phyloP scores from a whole-genome alignment of 2,329 filamentous ascomycete species.

The Fusarium liriodendri region DNA sequence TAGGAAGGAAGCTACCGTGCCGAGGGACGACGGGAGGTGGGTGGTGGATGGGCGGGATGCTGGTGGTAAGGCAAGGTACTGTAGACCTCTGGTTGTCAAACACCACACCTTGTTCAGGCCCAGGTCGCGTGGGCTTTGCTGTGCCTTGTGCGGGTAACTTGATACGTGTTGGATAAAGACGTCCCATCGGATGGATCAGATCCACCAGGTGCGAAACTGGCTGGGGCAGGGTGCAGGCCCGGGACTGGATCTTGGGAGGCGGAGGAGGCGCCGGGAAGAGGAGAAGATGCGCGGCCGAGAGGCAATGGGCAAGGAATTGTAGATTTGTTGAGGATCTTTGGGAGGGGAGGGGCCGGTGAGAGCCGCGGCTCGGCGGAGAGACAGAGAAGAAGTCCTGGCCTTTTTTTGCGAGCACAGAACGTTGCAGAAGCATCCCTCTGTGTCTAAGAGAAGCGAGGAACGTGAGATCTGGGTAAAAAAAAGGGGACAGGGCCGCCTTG shows the following conservation, averaged over 20 bases:
- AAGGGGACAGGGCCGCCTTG: neutral
- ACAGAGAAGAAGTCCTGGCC: neutral
- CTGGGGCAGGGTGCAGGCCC: constrained; percentile 12
- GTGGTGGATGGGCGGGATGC: neutral
- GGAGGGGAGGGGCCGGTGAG: constrained; percentile 22
- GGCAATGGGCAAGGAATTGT: constrained; percentile 31
- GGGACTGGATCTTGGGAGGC: constrained; percentile 21
- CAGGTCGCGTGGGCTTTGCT: constrained; percentile 2
- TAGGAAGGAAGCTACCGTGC: neutral
- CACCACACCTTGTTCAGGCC: neutral
- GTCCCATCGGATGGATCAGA: constrained; percentile 11
- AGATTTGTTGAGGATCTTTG: constrained; percentile 40
- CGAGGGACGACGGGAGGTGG: neutral
- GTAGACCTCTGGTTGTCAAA: neutral
- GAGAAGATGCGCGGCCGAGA: constrained; percentile 38
- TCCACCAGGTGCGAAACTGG: constrained; percentile 20
- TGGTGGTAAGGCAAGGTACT: neutral
- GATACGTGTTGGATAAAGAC: neutral
- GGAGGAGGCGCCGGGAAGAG: constrained; percentile 36
- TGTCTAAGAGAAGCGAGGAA: neutral
- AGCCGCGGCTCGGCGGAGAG: constrained; percentile 27
- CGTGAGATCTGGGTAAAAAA: neutral
- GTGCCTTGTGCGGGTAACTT: neutral
- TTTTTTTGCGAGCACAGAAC: neutral
- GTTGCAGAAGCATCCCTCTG: neutral